These are phyloP conservation scores for Penicillium riverlandense DNA, from an alignment of 495 filamentous ascomycete genomes.

Conservation along the genomic window DNA sequence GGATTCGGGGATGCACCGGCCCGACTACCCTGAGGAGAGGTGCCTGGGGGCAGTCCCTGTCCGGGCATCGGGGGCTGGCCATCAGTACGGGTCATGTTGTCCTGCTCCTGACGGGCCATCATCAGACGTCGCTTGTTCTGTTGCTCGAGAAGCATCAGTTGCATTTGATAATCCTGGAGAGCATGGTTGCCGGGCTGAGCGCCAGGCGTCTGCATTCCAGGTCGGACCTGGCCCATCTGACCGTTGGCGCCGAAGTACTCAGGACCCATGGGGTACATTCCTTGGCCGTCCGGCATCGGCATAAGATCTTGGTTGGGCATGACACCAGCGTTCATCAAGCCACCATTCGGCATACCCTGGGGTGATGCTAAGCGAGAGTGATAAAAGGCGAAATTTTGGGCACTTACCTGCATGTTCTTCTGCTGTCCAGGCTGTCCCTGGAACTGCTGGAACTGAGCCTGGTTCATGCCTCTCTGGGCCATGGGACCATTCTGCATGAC, in stretches of 20 bases:
- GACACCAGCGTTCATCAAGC: constrained; percentile 45
- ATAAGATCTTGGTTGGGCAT: constrained; percentile 75
- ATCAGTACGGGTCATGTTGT: constrained; percentile 59
- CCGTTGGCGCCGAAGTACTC: constrained; percentile 63
- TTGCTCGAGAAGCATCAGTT: constrained; percentile 96
- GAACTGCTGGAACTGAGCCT: constrained; percentile 71
- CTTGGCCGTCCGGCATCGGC: constrained; percentile 58
- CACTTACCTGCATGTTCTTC: constrained; percentile 81
- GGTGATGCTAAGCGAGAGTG: constrained; percentile 55
- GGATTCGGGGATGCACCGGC: constrained; percentile 85
- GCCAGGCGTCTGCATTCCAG: constrained; percentile 45
- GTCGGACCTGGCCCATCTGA: constrained; percentile 49
- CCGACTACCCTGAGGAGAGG: constrained; percentile 76
- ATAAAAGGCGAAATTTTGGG: constrained; percentile 73
- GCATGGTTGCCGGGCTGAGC: constrained; percentile 76
- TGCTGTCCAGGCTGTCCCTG: constrained; percentile 57
- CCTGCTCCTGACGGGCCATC: constrained; percentile 96
- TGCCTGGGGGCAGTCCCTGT: constrained; percentile 52
- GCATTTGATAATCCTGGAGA: constrained; percentile 98
- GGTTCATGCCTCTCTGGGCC: constrained; percentile 63
- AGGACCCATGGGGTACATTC: constrained; percentile 42
- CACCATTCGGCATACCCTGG: constrained; percentile 67
- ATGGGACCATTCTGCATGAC: constrained; percentile 66
- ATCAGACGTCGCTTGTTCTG: constrained; percentile 96
- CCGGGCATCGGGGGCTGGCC: constrained; percentile 53